Conservation (phyloP, 208 protist genomes). For the Sergeia podlipaevii region DNA sequence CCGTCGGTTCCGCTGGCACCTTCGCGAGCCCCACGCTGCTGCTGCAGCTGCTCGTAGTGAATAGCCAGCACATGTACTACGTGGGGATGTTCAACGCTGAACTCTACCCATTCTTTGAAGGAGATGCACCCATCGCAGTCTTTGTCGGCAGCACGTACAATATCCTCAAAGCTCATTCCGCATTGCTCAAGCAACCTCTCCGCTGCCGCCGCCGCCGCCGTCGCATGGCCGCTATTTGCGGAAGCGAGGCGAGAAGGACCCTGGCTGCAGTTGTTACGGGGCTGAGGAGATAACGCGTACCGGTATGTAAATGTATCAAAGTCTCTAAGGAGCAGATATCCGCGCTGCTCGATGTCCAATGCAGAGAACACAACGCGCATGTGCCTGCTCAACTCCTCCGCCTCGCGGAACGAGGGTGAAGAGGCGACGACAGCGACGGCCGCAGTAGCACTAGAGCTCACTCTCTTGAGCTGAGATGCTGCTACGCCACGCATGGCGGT, state of each 20-base stretch:
- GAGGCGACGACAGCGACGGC: background rate
- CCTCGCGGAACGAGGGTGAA: background rate
- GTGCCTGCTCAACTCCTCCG: constrained; percentile 5
- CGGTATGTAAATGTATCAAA: constrained; percentile 21
- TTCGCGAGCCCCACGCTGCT: constrained; percentile 3
- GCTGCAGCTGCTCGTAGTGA: constrained; percentile 2
- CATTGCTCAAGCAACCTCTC: constrained; percentile 1
- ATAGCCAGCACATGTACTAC: constrained; percentile 34
- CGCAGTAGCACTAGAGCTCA: no score
- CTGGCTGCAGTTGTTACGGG: background rate
- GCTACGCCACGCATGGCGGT: no score
- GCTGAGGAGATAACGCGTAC: constrained; percentile 3
- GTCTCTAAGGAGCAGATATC: constrained; percentile 41
- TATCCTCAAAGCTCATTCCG: constrained; percentile 13
- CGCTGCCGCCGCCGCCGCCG: constrained; percentile 1
- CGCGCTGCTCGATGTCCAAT: constrained; percentile 13
- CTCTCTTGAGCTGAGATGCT: no score
- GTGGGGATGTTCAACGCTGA: constrained; percentile 29
- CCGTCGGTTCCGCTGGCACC: constrained; percentile 6
- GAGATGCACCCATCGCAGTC: constrained; percentile 43
- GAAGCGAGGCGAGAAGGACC: no score
- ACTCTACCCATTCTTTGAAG: constrained; percentile 52
- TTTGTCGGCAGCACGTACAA: constrained; percentile 42
- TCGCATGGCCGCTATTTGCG: constrained; percentile 5
- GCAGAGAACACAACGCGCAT: constrained; percentile 16